These are phyloP conservation scores for Apodospora peruviana DNA, from an alignment of 495 filamentous ascomycete species.

Conservation along the genomic window DNA sequence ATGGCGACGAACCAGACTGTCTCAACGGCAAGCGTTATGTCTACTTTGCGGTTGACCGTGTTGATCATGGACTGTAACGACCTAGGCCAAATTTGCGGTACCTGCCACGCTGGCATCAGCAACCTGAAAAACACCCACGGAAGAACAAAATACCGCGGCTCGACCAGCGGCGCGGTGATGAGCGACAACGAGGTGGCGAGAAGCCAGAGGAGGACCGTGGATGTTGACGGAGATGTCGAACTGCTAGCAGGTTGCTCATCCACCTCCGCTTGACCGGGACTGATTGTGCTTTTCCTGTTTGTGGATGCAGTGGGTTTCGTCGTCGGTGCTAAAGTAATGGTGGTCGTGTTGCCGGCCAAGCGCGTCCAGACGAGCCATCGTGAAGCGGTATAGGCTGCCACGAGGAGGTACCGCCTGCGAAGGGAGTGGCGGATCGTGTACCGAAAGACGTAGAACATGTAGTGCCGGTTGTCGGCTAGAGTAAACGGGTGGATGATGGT, in stretches of 20 bases:
- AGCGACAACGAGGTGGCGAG: slow-evolving; percentile 68
- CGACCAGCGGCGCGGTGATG: slow-evolving; percentile 83
- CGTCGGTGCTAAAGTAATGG: too few species aligned
- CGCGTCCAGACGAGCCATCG: slow-evolving; percentile 58
- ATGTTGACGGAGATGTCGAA: slow-evolving; percentile 21
- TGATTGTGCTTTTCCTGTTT: background rate
- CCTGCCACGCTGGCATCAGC: slow-evolving; percentile 51
- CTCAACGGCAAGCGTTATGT: slow-evolving; percentile 57
- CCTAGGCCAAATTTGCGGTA: background rate
- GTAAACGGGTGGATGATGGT: slow-evolving; percentile 95
- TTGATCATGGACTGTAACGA: background rate
- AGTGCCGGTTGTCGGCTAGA: slow-evolving; percentile 93
- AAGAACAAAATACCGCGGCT: slow-evolving; percentile 90
- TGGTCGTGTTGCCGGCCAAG: slow-evolving; percentile 14
- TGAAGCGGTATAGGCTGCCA: slow-evolving; percentile 48
- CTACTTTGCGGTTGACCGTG: slow-evolving; percentile 3
- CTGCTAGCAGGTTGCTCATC: background rate
- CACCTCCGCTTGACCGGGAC: background rate
- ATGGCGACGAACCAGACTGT: slow-evolving; percentile 72
- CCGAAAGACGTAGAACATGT: slow-evolving; percentile 93
- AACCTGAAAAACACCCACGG: slow-evolving; percentile 94
- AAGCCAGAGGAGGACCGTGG: slow-evolving; percentile 58
- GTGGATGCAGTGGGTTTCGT: background rate
- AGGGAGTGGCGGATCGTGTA: slow-evolving; percentile 65
- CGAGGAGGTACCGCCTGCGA: slow-evolving; percentile 60